Evolutionary conservation across 495 filamentous ascomycete species (phyloP), one percentile per base, ranked within the genome.

Genomic region (Xylaria nigripes): DNA sequence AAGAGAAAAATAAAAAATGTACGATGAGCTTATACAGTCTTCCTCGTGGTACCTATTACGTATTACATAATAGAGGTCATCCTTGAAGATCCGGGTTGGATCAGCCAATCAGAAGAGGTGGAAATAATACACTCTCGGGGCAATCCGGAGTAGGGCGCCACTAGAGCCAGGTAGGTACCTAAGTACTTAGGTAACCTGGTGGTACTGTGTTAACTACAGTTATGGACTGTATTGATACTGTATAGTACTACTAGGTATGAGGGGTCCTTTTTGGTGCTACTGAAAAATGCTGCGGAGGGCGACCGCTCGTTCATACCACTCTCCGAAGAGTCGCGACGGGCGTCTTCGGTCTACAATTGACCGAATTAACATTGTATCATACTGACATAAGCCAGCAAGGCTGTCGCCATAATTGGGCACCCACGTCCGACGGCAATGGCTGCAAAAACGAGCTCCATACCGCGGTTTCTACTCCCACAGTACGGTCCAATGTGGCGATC

Each of bases 401-500:
- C 18, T 19, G n/a, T 40, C 36, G 2, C 4, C 36, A 18, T 19
- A 40, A 40, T 19, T 19, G 36, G 36, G n/a, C 15, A 18, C 15
- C 5, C n/a, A 40, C 2, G 6, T 36, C 13, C 6, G 19, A 4
- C 16, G 44, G 15, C 29, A 50, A 74, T 75, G 68, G 62, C 70
- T 58, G 62, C 70, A 13, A 60, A 64, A 34, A 61, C 70, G 23
- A 56, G 70, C 1, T 63, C 69, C 47, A 78, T 80, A 50, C 78
- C 76, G 19, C 76, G 77, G 10, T 80, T 79, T 54, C 68, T 80
- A 6, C 69, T 81, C n/a, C 76, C 78, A 1, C 75, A 75, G 55
- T 62, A 65, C 49, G 64, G 75, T 40, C 57, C 64, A 13, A 68
- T 79, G 51, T 79, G 78, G 78, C 71, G 69, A 15, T 55, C 58